Conservation (phyloP, 306 rosid genomes). For the Sicyos edulis region DNA sequence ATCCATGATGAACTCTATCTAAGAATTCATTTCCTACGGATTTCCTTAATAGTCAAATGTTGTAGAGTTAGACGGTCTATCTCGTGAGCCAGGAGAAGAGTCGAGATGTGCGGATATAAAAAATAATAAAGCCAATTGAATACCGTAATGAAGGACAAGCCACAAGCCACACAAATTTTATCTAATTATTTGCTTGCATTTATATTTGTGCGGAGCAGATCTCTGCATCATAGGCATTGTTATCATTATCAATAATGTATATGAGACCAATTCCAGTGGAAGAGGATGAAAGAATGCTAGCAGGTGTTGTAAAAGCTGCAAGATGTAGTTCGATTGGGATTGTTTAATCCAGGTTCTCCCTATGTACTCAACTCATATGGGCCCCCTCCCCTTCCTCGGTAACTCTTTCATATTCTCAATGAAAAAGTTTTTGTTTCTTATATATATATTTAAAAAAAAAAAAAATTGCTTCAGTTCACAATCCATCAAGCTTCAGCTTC, state of each 20-base stretch:
- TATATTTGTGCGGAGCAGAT: background rate
- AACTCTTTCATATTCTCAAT: too few relatives aligned
- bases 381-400: too few relatives aligned
- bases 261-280: conserved; percentile 8
- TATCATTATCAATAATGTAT: background rate
- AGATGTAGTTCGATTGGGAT: background rate
- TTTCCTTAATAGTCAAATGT: too few relatives aligned
- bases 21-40: too few relatives aligned
- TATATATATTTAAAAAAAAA: background rate
- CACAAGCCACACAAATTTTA: background rate
- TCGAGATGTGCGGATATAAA: too few relatives aligned
- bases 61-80: too few relatives aligned
- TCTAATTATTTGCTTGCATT: background rate
- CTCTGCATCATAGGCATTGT: background rate
- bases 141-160: background rate
- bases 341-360: too few relatives aligned
- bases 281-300: background rate
- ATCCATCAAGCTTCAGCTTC: background rate
- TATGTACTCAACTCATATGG: too few relatives aligned
- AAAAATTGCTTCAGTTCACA: background rate
- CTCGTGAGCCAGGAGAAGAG: too few relatives aligned
- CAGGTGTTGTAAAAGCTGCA: background rate
- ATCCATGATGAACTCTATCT: too few relatives aligned
- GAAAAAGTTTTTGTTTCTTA: too few relatives aligned
- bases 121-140: background rate